Conservation (phyloP, 2,329 filamentous ascomycete genomes). For the Tricladium varicosporioides region DNA sequence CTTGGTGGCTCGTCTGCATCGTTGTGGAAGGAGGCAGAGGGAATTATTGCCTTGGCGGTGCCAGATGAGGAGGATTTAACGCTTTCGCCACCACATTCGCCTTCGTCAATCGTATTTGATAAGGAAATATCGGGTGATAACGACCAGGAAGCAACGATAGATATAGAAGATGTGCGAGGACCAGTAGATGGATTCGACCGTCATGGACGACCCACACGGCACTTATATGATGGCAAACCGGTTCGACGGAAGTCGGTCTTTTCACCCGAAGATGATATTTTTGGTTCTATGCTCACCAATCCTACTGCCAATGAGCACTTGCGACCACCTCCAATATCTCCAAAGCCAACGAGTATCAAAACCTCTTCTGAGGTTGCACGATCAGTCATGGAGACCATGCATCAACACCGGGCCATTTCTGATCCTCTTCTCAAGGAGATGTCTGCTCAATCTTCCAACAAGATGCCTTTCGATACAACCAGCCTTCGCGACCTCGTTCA, state of each 20-base stretch:
- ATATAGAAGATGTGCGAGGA: conserved; percentile 43
- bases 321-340: conserved; percentile 20
- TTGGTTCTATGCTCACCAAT: conserved; percentile 40
- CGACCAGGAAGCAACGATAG: conserved; percentile 41
- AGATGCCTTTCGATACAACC: conserved; percentile 66
- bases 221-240: conserved; percentile 49
- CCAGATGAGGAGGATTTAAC: conserved; percentile 58
- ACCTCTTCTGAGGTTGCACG: conserved; percentile 50
- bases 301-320: conserved; percentile 37
- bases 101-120: conserved; percentile 43
- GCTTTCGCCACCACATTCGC: conserved; percentile 29
- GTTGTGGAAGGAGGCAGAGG: conserved; percentile 79
- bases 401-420: conserved; percentile 48
- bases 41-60: conserved; percentile 81
- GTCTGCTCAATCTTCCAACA: conserved; percentile 38
- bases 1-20: conserved; percentile 55
- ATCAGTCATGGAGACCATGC: conserved; percentile 64
- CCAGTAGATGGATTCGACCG: conserved; percentile 40
- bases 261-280: conserved; percentile 65
- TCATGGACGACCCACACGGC: conserved; percentile 24
- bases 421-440: conserved; percentile 36
- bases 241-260: conserved; percentile 60
- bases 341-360: conserved; percentile 27
- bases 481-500: conserved; percentile 66
- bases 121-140: conserved; percentile 42